Evolutionary conservation across 2,329 filamentous ascomycete species (phyloP), one percentile per base, ranked within the genome.

Genomic region (Talaromyces funiculosus): DNA sequence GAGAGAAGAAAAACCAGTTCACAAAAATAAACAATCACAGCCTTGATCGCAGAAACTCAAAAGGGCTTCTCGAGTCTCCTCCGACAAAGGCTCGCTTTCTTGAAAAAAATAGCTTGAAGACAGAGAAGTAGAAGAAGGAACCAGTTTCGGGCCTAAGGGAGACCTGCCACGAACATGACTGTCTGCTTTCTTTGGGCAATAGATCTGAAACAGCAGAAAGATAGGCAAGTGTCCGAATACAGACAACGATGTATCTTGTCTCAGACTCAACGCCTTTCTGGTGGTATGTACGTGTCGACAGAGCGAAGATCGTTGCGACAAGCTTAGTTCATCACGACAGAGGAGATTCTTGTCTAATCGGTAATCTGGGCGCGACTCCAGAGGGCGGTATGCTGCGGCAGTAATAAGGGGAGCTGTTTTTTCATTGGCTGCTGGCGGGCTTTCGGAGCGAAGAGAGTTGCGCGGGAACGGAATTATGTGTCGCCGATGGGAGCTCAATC

Each of bases 141-240:
- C 16, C n/a, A 51, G n/a, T 14, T 51, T 29, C 47, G 47, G 47
- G 47, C 51, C 55, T 57, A 63, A 58, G 62, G 64, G 63, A 63
- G 55, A 67, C 67, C 64, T 68, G 66, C 68, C 64, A 69, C 64
- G 56, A 63, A 65, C 69, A 71, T 71, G 65, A 68, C 68, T 53
- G 26, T 4, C 26, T 68, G 62, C 53, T 61, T 53, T 63, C 57
- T 22, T 55, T 49, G 60, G 59, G 62, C 35, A 29, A 35, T 33
- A 49, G 26, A n/a, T n/a, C n/a, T 51, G n/a, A 20, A 51, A 51
- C 18, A 22, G n/a, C 10, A 33, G 14, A 3, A 35, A 7, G 4
- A 20, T 20, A 16, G 1, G 29, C 10, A 33, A 51, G 29, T n/a
- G 26, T 51, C 12, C 29, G 10, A 22, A 33, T 18, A 24, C 10